These are phyloP conservation scores for Ceratocystis cubensis DNA, from an alignment of 2,329 filamentous ascomycete species.

Conservation along the genomic window DNA sequence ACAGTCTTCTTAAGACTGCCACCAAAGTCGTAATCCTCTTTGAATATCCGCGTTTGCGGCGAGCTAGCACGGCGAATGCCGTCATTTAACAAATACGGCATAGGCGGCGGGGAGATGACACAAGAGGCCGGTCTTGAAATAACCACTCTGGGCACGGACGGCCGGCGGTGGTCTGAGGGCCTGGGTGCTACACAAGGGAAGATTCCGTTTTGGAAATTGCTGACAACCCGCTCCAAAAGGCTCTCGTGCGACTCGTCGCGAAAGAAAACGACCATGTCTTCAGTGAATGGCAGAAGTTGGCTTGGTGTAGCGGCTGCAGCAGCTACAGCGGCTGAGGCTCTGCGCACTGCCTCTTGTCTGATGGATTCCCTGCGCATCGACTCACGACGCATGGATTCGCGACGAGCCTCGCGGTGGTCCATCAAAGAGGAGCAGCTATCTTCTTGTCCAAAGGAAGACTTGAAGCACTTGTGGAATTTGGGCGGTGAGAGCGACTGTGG, in stretches of 20 bases:
- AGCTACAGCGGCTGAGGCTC: background rate
- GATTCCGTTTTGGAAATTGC: conserved; percentile 33
- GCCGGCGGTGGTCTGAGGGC: conserved; percentile 10
- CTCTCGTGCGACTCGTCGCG: conserved; percentile 33
- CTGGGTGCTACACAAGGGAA: conserved; percentile 25
- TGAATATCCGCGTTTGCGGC: conserved; percentile 10
- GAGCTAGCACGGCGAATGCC: conserved; percentile 17
- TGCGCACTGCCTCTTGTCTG: background rate
- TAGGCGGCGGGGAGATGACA: conserved; percentile 5
- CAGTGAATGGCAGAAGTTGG: conserved; percentile 40
- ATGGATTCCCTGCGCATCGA: conserved; percentile 14
- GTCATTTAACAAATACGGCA: background rate
- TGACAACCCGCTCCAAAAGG: conserved; percentile 36
- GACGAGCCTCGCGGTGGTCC: background rate
- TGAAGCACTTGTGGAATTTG: conserved; percentile 18
- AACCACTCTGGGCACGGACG: conserved; percentile 18
- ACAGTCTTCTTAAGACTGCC: conserved; percentile 9
- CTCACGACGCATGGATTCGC: conserved; percentile 3
- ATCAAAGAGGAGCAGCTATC: background rate
- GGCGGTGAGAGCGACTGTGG: conserved; percentile 10
- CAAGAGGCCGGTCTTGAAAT: conserved; percentile 13
- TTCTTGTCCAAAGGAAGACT: conserved; percentile 14
- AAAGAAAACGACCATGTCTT: conserved; percentile 46
- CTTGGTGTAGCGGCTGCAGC: background rate
- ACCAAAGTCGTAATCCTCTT: conserved; percentile 16